These are phyloP conservation scores for Hirschioporus abietinus DNA, from an alignment of 768 basidiomycete genomes.

Conservation along the genomic window DNA sequence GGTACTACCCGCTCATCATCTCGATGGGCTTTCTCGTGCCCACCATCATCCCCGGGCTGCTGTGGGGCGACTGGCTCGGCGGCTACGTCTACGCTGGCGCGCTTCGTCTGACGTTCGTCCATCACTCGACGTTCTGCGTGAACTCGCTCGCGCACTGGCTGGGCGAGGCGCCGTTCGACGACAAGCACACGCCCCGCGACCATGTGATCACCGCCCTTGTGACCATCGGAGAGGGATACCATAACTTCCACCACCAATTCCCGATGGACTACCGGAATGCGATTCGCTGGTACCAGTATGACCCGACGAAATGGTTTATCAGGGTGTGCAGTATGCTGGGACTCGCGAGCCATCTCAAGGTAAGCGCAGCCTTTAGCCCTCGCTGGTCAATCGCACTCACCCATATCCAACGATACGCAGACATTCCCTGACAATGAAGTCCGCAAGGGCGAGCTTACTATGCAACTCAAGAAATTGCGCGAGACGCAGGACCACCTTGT, in stretches of 20 bases:
- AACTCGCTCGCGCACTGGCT: constrained; percentile 98
- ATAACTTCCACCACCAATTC: constrained; percentile 97
- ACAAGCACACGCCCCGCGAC: constrained; percentile 91
- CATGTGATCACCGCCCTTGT: constrained; percentile 85
- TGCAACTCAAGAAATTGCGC: constrained; percentile 31
- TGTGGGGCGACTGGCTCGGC: constrained; percentile 83
- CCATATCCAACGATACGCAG: constrained; percentile 14
- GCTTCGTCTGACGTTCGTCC: constrained; percentile 75
- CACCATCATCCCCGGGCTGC: constrained; percentile 67
- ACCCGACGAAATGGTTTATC: constrained; percentile 94
- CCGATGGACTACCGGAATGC: constrained; percentile 98
- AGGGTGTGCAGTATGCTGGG: constrained; percentile 53
- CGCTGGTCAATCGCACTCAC: too few species aligned
- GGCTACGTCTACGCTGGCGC: constrained; percentile 85
- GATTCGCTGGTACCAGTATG: constrained; percentile 91
- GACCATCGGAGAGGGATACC: constrained; percentile 95
- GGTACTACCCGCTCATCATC: constrained; percentile 69
- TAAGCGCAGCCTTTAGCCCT: constrained; percentile 14
- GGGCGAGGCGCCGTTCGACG: constrained; percentile 88
- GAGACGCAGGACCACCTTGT: constrained; percentile 20
- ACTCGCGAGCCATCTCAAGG: constrained; percentile 67
- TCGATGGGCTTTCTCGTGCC: constrained; percentile 70
- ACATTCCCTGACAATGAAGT: constrained; percentile 68
- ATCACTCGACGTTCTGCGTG: constrained; percentile 95
- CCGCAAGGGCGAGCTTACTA: constrained; percentile 78